Evolutionary conservation across 768 basidiomycete genomes (phyloP).

Genomic region (Artomyces pyxidatus): DNA sequence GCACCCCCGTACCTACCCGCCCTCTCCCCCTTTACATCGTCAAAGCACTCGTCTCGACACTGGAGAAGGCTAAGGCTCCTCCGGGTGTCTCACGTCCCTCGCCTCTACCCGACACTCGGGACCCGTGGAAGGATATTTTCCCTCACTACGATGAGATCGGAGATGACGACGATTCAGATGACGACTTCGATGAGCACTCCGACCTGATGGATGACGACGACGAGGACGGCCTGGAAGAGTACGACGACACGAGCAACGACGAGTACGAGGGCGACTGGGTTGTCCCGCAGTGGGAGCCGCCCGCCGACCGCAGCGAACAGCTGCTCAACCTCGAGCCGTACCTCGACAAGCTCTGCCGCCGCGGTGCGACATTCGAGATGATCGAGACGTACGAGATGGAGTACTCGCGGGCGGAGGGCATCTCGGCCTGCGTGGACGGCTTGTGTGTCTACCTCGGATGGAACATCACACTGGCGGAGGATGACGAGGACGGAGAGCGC

Average conservation of each 20-base stretch:
- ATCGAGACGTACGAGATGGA: constrained; percentile 44
- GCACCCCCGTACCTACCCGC: constrained; percentile 44
- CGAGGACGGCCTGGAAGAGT: constrained; percentile 20
- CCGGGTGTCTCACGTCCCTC: constrained; percentile 19
- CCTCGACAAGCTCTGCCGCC: constrained; percentile 38
- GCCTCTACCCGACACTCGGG: constrained; percentile 32
- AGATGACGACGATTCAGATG: constrained; percentile 25
- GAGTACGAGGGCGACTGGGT: constrained; percentile 36
- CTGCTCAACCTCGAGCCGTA: constrained; percentile 26
- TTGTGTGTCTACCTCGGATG: constrained; percentile 56
- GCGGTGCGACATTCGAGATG: constrained; percentile 55
- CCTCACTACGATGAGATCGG: constrained; percentile 25
- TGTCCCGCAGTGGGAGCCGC: constrained; percentile 52
- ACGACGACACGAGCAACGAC: constrained; percentile 20
- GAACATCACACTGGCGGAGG: constrained; percentile 46
- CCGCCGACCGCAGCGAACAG: constrained; percentile 29
- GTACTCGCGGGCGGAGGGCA: constrained; percentile 47
- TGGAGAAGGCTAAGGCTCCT: constrained; percentile 36
- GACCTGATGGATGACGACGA: constrained; percentile 21
- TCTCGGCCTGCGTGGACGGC: constrained; percentile 34
- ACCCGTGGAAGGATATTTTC: constrained; percentile 73
- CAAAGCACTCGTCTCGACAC: constrained; percentile 44
- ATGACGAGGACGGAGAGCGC: constrained; percentile 32
- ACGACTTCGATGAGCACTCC: constrained; percentile 22
- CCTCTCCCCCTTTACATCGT: constrained; percentile 66